These are phyloP conservation scores for Monilinia vaccinii-corymbosi DNA, from an alignment of 2,329 filamentous ascomycete genomes.

Conservation along the genomic window DNA sequence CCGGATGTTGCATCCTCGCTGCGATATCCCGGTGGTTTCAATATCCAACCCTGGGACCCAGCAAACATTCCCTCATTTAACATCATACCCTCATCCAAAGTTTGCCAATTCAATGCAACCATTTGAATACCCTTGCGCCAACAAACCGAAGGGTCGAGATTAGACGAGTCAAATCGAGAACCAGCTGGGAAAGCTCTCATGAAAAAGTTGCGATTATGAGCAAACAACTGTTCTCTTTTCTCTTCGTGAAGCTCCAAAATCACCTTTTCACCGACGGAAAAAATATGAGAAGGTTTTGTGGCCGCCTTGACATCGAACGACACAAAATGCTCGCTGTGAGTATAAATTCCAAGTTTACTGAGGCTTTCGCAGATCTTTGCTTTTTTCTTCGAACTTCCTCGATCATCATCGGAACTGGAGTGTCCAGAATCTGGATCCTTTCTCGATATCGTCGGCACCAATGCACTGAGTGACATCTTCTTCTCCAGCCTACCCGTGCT, in stretches of 20 bases:
- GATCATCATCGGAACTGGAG: constrained; percentile 28
- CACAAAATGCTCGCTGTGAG: constrained; percentile 73
- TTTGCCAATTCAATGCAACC: constrained; percentile 90
- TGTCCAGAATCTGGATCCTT: constrained; percentile 21
- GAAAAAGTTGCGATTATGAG: constrained; percentile 72
- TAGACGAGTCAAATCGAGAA: constrained; percentile 72
- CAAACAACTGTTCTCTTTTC: constrained; percentile 53
- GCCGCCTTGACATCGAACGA: constrained; percentile 57
- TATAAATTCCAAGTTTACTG: constrained; percentile 73
- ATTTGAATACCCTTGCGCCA: constrained; percentile 88
- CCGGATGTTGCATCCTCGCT: constrained; percentile 24
- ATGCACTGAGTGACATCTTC: constrained; percentile 10
- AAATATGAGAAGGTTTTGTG: constrained; percentile 55
- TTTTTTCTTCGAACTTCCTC: constrained; percentile 25
- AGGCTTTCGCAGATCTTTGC: constrained; percentile 60
- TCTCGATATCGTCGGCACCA: constrained; percentile 16
- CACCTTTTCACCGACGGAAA: constrained; percentile 54
- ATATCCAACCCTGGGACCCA: constrained; percentile 70
- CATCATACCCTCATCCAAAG: constrained; percentile 89
- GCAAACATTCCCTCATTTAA: constrained; percentile 89
- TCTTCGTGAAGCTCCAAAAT: constrained; percentile 54
- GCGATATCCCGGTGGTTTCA: constrained; percentile 72
- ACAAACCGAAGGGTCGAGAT: constrained; percentile 74
- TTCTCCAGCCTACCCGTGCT: background rate
- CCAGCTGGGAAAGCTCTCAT: constrained; percentile 87